Evolutionary conservation across 768 basidiomycete species (phyloP), one percentile per base, ranked within the genome.

Genomic region (Macrolepiota dolichaula): DNA sequence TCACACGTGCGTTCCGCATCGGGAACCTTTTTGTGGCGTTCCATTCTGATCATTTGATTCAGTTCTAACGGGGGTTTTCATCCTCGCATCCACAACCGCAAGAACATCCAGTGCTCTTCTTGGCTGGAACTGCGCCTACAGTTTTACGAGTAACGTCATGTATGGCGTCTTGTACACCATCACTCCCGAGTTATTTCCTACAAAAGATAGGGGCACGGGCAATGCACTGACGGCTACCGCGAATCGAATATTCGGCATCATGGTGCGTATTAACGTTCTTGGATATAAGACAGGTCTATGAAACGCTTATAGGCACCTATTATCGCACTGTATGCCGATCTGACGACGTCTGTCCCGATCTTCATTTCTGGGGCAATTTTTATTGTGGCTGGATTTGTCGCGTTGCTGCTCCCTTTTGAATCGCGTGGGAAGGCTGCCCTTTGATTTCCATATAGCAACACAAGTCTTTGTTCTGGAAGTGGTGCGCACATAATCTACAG

Each of bases 71-170:
- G 90, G 89, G 15, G 79, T 78, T 12, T 92, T 92, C 75, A 80
- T 94, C 50, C 87, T 89, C 67, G 85, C 80, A 64, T 86, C 82
- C 35, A 92, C 90, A 49, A 91, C 89, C n/a, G 81, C 90, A 32
- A 80, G 83, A 65, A 85, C 81, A 61, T 89, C 86, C 7, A 78
- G 86, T 62, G 78, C 82, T 27, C 78, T 92, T 44, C 77, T 92
- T 25, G 90, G 85, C 51, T 92, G 90, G 90, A 91, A 92, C 72
- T 92, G 89, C 68, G 88, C 82, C 9, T 89, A 88, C 64, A 79
- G 75, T n/a, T 87, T 88, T 54, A 68, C 68, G 7, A 71, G 70
- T 57, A 73, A 88, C 78, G 82, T 88, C 63, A 91, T 90, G 88
- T 91, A 87, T 54, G 87, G 89, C 5, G 88, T 91, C 1, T 66